Base-by-base conservation (phyloP, 2,329 filamentous ascomycete genomes). In the Keithomyces neogunnii region DNA sequence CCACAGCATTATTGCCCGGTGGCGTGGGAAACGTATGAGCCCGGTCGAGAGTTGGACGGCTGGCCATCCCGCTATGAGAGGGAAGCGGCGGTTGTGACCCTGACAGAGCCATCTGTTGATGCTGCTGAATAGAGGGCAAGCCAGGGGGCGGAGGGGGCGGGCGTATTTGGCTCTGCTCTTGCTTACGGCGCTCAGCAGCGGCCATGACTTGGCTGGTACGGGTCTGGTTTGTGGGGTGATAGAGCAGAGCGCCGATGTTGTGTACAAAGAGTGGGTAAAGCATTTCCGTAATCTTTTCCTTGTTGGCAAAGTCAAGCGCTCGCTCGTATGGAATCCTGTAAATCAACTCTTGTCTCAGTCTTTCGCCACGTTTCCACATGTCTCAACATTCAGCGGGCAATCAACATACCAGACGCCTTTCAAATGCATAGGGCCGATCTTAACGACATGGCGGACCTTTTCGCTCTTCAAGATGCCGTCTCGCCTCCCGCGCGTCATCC, bases 401-500 rank as follows among this genome's bases (percentile, higher is more conserved):
- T 40, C 32, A 53, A 74, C 86, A 73, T 78, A 95, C 90, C 91
- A 96, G 59, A 96, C 91, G 63, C 93, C 93, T 73, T 99, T 99
- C 44, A 99, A 73, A 66, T 97, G 93, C 93, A 99, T 99, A 3
- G 93, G 93, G 0, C 93, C 93, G 66, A 99, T 97, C 73, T 99
- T 99, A 54, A 97, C 93, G 10, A 97, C 93, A 69, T 96, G 91
- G 59, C 93, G 85, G 52, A 91, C 83, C 71, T 97, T 99, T 71
- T 97, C 93, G 67, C 92, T 96, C 74, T 99, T 99, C 53, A 99
- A 72, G 59, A 99, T 97, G 46, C 93, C 93, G 64, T 99, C 93
- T 63, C 93, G 82, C 58, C 93, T 85, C 51, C 93, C 93, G 67
- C 93, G 82, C 11, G 93, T 99, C 93, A 99, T 99, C 10, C 93